These are phyloP conservation scores for Cryptococcus floricola DNA, from an alignment of 1,284 basidiomycete genomes.

Conservation along the genomic window DNA sequence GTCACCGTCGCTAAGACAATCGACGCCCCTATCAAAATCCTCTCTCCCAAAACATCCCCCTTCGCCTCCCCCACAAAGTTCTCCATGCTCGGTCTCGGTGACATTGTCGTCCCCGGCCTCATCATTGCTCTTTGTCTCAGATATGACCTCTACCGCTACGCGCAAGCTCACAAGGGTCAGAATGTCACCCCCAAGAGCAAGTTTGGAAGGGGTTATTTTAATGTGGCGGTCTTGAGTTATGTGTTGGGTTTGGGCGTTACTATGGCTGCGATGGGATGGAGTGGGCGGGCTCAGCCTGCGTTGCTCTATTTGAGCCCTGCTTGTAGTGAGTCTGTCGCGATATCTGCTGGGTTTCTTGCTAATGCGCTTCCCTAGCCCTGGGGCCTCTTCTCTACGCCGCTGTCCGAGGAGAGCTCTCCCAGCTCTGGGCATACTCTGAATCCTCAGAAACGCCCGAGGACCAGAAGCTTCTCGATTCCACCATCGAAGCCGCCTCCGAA, in stretches of 20 bases:
- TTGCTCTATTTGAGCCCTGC: constrained; percentile 73
- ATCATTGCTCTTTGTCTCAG: constrained; percentile 85
- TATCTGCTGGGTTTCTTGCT: not conserved
- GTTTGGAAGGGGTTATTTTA: constrained; percentile 77
- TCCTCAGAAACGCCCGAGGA: constrained; percentile 22
- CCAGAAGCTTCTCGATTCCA: constrained; percentile 25
- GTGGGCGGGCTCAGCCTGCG: constrained; percentile 80
- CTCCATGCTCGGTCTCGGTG: constrained; percentile 88
- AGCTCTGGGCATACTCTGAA: constrained; percentile 40
- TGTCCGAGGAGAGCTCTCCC: constrained; percentile 42
- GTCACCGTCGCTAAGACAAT: constrained; percentile 86
- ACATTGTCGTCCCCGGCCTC: constrained; percentile 64
- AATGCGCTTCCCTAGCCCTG: constrained; percentile 22
- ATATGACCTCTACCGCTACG: constrained; percentile 64
- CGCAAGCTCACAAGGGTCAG: constrained; percentile 19
- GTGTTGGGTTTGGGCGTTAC: constrained; percentile 71
- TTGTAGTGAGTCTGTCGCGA: constrained; percentile 58
- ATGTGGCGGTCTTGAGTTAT: constrained; percentile 68
- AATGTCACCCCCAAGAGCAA: constrained; percentile 28
- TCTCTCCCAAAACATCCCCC: constrained; percentile 64
- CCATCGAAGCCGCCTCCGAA: constrained; percentile 41
- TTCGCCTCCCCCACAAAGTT: constrained; percentile 59
- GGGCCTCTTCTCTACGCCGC: constrained; percentile 46
- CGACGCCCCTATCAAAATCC: constrained; percentile 88
- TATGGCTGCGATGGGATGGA: constrained; percentile 82